Evolutionary conservation across 305 asterid genomes (phyloP).

Genomic region (Fraxinus albicans): DNA sequence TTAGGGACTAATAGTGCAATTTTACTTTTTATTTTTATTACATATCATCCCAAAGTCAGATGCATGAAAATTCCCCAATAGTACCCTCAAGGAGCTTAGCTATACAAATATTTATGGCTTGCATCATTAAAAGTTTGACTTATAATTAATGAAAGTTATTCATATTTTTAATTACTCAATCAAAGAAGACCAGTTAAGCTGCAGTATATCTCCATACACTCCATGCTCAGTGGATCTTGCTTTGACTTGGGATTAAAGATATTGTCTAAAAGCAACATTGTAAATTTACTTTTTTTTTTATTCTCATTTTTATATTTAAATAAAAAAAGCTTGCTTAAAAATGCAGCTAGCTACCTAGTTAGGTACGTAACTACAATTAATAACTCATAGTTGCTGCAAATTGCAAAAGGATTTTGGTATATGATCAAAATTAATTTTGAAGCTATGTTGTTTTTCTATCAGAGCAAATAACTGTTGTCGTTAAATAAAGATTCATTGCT

Average conservation of each 20-base stretch:
- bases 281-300: background rate
- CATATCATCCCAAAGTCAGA: background rate
- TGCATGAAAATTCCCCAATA: background rate
- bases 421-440: background rate
- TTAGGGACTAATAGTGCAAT: background rate
- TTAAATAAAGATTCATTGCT: background rate
- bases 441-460: background rate
- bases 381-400: background rate
- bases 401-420: background rate
- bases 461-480: background rate
- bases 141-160: background rate
- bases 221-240: conserved; percentile 27
- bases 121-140: background rate
- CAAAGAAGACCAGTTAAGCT: conserved; percentile 8
- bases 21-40: background rate
- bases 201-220: background rate
- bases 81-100: background rate
- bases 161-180: background rate
- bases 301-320: conserved; percentile 7
- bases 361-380: background rate
- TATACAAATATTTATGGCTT: background rate
- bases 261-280: background rate
- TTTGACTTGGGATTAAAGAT: conserved; percentile 40
- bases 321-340: background rate
- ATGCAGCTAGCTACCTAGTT: background rate